Conservation (phyloP, 768 basidiomycete genomes). For the Gelatoporia subvermispora region DNA sequence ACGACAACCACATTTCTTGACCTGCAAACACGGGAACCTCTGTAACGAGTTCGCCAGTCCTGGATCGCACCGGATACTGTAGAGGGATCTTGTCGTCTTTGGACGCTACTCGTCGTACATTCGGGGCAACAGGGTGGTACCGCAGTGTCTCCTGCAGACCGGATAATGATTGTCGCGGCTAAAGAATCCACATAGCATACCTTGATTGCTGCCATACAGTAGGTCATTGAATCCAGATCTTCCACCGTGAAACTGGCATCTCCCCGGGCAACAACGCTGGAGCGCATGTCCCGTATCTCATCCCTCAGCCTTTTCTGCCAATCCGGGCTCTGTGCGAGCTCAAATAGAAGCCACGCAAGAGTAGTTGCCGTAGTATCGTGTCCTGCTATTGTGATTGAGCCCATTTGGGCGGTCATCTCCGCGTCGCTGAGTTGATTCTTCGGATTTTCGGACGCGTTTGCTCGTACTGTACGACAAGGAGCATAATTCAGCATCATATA, state of each 20-base stretch:
- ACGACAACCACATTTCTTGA: not conserved
- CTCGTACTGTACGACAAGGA: constrained; percentile 6
- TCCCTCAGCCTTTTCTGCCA: constrained; percentile 9
- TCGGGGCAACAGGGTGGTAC: constrained; percentile 12
- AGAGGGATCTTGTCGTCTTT: constrained; percentile 21
- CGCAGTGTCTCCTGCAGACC: constrained; percentile 17
- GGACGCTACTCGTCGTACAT: constrained; percentile 14
- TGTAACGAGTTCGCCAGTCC: not conserved
- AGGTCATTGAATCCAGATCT: constrained; percentile 6
- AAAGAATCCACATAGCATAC: not conserved
- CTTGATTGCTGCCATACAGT: constrained; percentile 10
- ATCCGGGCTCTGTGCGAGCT: constrained; percentile 8
- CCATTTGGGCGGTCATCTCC: constrained; percentile 17
- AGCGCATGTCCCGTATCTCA: constrained; percentile 7
- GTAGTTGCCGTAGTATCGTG: constrained; percentile 13
- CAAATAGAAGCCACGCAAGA: constrained; percentile 7
- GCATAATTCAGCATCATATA: not conserved
- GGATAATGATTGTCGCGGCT: not conserved
- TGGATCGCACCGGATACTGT: constrained; percentile 1
- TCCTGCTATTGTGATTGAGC: constrained; percentile 8
- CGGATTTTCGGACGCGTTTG: constrained; percentile 13
- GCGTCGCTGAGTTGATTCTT: constrained; percentile 5
- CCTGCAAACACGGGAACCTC: constrained; percentile 8
- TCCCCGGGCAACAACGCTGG: not conserved
- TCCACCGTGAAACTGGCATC: constrained; percentile 10